These are phyloP conservation scores for Tetrahymena thermophila DNA, from an alignment of 73 alveolate genomes.

Conservation along the genomic window DNA sequence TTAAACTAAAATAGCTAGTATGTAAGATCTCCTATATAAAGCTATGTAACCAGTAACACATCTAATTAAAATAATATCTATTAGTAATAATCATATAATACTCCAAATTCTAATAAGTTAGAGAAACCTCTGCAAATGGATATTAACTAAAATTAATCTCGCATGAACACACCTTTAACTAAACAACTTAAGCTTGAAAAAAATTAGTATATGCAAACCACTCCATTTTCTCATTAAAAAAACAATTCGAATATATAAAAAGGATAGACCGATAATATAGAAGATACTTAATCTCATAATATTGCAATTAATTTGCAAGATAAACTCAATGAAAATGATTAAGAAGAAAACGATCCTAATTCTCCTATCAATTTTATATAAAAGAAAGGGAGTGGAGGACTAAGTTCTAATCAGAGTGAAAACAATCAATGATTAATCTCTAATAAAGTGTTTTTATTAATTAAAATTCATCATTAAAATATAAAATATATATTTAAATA, in stretches of 20 bases:
- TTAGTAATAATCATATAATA: background rate
- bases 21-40: background rate
- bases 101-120: background rate
- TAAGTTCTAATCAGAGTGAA: background rate
- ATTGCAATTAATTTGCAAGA: background rate
- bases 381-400: background rate
- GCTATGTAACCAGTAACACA: background rate
- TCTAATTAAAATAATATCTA: background rate
- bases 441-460: background rate
- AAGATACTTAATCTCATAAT: background rate
- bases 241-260: background rate
- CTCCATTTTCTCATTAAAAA: background rate
- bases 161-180: background rate
- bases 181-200: background rate
- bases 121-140: background rate
- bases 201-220: background rate
- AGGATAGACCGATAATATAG: background rate
- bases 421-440: background rate
- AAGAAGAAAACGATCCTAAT: background rate
- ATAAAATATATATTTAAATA: too few relatives aligned
- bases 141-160: background rate
- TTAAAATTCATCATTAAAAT: too few relatives aligned
- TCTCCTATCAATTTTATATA: background rate
- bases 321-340: background rate
- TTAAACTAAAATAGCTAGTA: background rate